A percentile compares a stretch with the other conserved stretches of the same genome.
Conservation (phyloP, 2,329 filamentous ascomycete species). For the Hypoxylon sp. region DNA sequence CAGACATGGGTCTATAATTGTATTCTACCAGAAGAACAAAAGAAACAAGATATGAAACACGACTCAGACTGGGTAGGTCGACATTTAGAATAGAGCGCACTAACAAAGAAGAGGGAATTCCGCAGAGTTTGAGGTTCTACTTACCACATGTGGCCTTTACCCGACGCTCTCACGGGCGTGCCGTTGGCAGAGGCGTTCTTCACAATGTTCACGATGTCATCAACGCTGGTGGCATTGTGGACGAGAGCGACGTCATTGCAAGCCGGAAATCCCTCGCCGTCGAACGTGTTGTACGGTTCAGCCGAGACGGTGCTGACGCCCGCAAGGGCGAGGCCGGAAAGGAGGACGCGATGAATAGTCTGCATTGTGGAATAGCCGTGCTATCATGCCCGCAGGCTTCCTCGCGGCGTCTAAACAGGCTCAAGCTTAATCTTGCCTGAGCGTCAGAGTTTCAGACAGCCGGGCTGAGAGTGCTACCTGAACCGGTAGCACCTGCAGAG, state of each 20-base stretch:
- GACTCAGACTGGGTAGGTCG: not conserved
- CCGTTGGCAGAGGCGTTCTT: slow-evolving; percentile 55
- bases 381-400: slow-evolving; percentile 3
- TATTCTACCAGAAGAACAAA: not conserved
- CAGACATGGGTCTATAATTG: slow-evolving; percentile 6
- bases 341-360: slow-evolving; percentile 28
- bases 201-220: slow-evolving; percentile 59
- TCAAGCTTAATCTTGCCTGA: slow-evolving; percentile 19
- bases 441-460: slow-evolving; percentile 12
- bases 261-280: slow-evolving; percentile 61
- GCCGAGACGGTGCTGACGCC: slow-evolving; percentile 38
- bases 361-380: slow-evolving; percentile 35
- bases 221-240: slow-evolving; percentile 59
- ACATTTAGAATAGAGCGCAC: not conserved
- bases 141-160: slow-evolving; percentile 61
- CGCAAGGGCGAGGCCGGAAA: slow-evolving; percentile 33
- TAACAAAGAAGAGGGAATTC: not conserved
- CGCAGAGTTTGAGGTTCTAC: slow-evolving; percentile 18
- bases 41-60: not conserved
- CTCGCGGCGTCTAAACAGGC: slow-evolving; percentile 26
- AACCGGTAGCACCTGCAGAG: slow-evolving; percentile 21
- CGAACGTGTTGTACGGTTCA: slow-evolving; percentile 62
- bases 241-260: slow-evolving; percentile 61
- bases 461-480: slow-evolving; percentile 12
- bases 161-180: slow-evolving; percentile 60